A percentile compares a stretch with the other conserved stretches of the same genome.
Evolutionary conservation across 2,329 filamentous ascomycete genomes (phyloP).

Genomic region (Podosphaera xanthii): DNA sequence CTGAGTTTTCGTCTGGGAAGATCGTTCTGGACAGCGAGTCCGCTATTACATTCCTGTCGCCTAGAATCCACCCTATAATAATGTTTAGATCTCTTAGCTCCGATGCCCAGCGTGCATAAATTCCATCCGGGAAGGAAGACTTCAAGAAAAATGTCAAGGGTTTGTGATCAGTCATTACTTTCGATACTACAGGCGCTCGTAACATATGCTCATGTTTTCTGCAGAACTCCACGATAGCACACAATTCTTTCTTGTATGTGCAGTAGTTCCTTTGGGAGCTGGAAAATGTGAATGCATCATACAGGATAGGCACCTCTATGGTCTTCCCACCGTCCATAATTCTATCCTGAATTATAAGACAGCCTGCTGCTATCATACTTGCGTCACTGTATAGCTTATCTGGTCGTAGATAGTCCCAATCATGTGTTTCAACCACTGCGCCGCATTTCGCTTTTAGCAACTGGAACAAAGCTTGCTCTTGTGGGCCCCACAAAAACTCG

Average conservation of each 20-base stretch:
- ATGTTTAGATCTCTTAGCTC: neutral
- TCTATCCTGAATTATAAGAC: neutral
- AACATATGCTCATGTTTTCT: too few species aligned
- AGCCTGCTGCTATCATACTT: neutral
- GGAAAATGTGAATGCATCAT: too few species aligned
- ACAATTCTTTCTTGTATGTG: too few species aligned
- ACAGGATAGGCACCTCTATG: too few species aligned
- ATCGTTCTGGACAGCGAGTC: neutral
- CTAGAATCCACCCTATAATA: neutral
- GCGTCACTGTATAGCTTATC: neutral
- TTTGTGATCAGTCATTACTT: neutral
- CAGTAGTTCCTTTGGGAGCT: too few species aligned
- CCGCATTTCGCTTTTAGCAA: neutral
- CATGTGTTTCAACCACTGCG: neutral
- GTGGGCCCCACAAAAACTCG: neutral
- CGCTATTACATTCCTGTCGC: neutral
- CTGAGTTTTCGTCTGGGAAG: neutral
- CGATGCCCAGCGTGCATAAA: neutral
- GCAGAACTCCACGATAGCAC: too few species aligned
- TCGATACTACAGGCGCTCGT: neutral
- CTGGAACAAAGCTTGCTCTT: neutral
- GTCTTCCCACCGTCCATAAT: too few species aligned
- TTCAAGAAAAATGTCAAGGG: neutral
- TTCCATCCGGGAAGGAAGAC: neutral
- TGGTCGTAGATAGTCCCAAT: neutral